Evolutionary conservation across 805 yeast genomes (phyloP), one percentile per base, ranked within the genome.

Genomic region (Lipomyces chichibuensis): DNA sequence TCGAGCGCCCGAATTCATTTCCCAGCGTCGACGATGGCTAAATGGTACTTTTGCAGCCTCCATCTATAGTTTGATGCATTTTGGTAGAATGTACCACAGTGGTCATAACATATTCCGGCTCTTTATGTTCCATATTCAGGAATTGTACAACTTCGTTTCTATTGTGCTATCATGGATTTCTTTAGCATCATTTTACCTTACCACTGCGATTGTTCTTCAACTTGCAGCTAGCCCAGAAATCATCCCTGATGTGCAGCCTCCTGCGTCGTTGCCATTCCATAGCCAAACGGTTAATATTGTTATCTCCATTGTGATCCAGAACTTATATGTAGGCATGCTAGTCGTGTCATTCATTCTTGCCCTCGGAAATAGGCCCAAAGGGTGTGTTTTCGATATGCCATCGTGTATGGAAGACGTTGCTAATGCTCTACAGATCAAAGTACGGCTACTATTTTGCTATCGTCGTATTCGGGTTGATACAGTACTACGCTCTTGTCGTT

Each of bases 1-100:
- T 59, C 80, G 81, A 4, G 78, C 87, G 63, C 85, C 87, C 4
- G 90, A 87, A 75, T 85, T 87, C 63, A 84, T 87, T 59, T 80
- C 85, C 51, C 90, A 87, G 75, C 82, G 90, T 70, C 82, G 90
- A 74, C 81, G 90, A 72, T 87, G 90, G 90, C 80, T 87, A 66
- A 87, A 87, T 74, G 90, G 90, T 57, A 86, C 90, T 1, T 87
- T 87, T 74, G 88, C 88, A 54, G 90, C 90, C 1, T 87, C 87
- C 57, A 80, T 85, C 56, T 85, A 85, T 71, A 76, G 86, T 1
- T 77, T 87, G 70, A 83, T 79, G 62, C 88, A 87, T 72, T 86
- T 85, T 74, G 82, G 83, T 20, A 82, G 86, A 64, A 72, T 87
- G 51, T 87, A 87, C 82, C 68, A 78, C n/a, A 83, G 88, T 6